Evolutionary conservation across 2,329 filamentous ascomycete species (phyloP).

Genomic region (Aspergillus aculeatus): DNA sequence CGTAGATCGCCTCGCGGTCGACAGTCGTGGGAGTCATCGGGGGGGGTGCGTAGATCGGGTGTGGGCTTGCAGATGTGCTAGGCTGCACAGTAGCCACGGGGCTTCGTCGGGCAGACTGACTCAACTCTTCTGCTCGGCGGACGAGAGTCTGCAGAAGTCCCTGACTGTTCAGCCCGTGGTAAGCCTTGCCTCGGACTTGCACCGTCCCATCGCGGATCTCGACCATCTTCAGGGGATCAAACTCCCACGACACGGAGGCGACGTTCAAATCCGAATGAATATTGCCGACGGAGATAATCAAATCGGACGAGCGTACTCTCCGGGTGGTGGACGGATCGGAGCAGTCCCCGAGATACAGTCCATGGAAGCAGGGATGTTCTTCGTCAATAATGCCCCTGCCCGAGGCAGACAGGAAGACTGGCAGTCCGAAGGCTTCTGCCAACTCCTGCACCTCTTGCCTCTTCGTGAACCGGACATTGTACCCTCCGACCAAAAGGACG

Average conservation of each 20-base stretch:
- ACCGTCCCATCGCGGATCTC: background rate
- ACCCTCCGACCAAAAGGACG: background rate
- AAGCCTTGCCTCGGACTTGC: background rate
- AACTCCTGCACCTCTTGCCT: background rate
- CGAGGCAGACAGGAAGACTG: background rate
- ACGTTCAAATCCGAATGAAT: background rate
- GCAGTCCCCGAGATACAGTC: background rate
- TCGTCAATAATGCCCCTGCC: background rate
- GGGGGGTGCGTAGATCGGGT: background rate
- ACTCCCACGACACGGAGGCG: background rate
- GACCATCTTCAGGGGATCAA: background rate
- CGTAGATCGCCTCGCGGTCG: background rate
- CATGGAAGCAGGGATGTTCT: background rate
- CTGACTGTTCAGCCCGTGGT: too few species aligned
- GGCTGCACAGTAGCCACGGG: background rate
- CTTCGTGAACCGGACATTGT: background rate
- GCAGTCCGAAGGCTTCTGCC: background rate
- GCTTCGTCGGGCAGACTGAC: background rate
- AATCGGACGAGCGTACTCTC: background rate
- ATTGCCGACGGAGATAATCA: background rate
- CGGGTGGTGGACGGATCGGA: background rate
- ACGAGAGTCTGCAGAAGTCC: background rate
- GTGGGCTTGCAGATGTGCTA: background rate
- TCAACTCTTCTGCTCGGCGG: background rate
- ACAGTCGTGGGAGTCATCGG: background rate